These are phyloP conservation scores for Melaleuca quinquenervia DNA, from an alignment of 345 rosid genomes.

Conservation along the genomic window DNA sequence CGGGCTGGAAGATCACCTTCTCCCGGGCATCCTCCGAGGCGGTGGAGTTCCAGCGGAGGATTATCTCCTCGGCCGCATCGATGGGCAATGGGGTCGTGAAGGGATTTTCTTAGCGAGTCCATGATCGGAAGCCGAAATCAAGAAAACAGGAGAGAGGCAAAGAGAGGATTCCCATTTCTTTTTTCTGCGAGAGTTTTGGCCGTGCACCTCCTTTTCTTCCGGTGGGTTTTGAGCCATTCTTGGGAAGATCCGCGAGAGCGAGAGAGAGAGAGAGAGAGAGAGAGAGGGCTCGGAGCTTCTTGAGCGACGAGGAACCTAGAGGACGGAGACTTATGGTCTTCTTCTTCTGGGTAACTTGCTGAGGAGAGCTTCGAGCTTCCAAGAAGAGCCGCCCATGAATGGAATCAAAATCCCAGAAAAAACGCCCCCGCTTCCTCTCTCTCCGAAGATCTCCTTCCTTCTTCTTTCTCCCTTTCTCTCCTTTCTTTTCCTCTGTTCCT, in stretches of 20 bases:
- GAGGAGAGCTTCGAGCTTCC: too few relatives aligned
- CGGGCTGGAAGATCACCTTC: conserved; percentile 37
- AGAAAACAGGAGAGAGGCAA: neutral
- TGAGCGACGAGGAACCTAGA: too few relatives aligned
- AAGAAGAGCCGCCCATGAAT: too few relatives aligned
- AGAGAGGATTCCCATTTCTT: neutral
- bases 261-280: neutral
- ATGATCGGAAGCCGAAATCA: neutral
- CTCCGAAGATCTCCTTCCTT: too few relatives aligned
- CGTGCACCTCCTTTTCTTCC: neutral
- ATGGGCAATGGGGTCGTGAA: conserved; percentile 1
- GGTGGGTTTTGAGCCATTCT: neutral
- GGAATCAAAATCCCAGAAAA: too few relatives aligned
- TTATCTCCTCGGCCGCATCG: conserved; percentile 62
- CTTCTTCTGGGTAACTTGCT: too few relatives aligned
- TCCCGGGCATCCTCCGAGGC: conserved; percentile 79
- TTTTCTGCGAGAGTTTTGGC: neutral
- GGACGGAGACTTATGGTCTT: too few relatives aligned
- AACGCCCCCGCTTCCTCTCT: too few relatives aligned
- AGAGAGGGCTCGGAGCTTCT: neutral
- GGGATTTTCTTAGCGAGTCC: conserved; percentile 36
- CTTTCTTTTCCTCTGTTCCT: too few relatives aligned
- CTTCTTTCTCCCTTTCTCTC: too few relatives aligned
- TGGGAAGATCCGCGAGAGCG: neutral
- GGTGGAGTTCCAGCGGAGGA: conserved; percentile 87